Base-by-base conservation (phyloP, 805 yeast genomes). In the Starmerella khaoyaiensis region DNA sequence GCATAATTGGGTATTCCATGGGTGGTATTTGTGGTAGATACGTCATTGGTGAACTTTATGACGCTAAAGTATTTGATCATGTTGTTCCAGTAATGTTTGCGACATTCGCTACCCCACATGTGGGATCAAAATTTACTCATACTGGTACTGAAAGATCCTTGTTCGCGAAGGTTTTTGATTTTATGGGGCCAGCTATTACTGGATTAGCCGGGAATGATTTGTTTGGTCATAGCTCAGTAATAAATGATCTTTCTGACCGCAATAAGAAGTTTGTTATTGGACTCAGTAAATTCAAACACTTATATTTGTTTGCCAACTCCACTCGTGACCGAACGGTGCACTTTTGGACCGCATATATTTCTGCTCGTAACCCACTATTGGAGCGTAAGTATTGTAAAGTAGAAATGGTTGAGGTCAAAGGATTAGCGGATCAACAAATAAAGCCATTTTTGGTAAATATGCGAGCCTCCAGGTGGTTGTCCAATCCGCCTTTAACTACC, bases 21-120 rank as follows among this genome's bases (percentile, higher is more conserved):
- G 97, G 96, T n/a, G 97, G 97, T 0, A 57, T 87, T 22, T 68
- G 81, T 12, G 67, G 83, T 0, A 65, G 96, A 28, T 82, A 80
- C 54, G 69, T 80, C 20, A 63, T 82, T 36, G 96, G 96, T 0
- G 64, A 76, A 33, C 61, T 74, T 41, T 57, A 69, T 37, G 63
- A 64, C 57, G 23, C 58, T 50, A 68, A 65, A 1, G 70, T 67
- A 53, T 81, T 75, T 48, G 69, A 68, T 2, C 50, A 51, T 1
- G 66, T 81, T 16, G 65, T 67, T 40, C 94, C 95, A 0, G 61
- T 69, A 17, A 47, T 66, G 27, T 78, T 74, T 45, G 64, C 77
- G 3, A 74, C 83, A 0, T 70, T 87, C 65, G 80, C 87, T 33
- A 64, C 94, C 48, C 76, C 97, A 31, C 82, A 83, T 65, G 39